Percentiles rank a stretch among this genome's conserved stretches.
Evolutionary conservation across 1,139 yeast genomes (phyloP).

Genomic region (Zygotorulaspora mrakii): DNA sequence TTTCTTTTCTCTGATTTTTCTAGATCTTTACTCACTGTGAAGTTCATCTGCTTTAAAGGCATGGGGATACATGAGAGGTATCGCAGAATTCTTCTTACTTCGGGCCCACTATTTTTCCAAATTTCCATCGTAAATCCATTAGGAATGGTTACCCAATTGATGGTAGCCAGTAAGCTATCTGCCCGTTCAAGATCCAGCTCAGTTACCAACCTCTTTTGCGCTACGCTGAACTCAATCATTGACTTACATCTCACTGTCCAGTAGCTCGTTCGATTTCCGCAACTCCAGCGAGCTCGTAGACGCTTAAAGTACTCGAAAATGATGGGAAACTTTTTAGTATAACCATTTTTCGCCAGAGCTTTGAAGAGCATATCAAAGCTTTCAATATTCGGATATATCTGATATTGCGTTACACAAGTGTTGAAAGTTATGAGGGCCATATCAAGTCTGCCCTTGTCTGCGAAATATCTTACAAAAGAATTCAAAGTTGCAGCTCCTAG

Average conservation of each 20-base stretch:
- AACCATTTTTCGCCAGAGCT: conserved; percentile 35
- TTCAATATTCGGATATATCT: conserved; percentile 31
- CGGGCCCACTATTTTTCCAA: conserved; percentile 21
- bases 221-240: conserved; percentile 21
- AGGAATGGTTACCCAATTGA: conserved; percentile 12
- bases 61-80: conserved; percentile 28
- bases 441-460: conserved; percentile 38
- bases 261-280: conserved; percentile 20
- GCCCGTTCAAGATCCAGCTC: conserved; percentile 11
- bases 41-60: conserved; percentile 7
- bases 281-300: conserved; percentile 9
- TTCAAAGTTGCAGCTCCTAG: conserved; percentile 32
- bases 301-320: conserved; percentile 20
- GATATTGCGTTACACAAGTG: conserved; percentile 27
- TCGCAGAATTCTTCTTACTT: conserved; percentile 19
- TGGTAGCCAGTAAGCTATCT: conserved; percentile 7
- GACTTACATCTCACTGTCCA: conserved; percentile 30
- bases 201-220: conserved; percentile 8
- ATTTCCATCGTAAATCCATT: conserved; percentile 13
- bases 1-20: conserved; percentile 16
- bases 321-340: conserved; percentile 29
- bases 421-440: conserved; percentile 34
- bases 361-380: conserved; percentile 38
- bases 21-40: conserved; percentile 2
- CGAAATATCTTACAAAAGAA: conserved; percentile 30